Conservation (phyloP, 2,329 filamentous ascomycete genomes). For the Geosmithia flava region DNA sequence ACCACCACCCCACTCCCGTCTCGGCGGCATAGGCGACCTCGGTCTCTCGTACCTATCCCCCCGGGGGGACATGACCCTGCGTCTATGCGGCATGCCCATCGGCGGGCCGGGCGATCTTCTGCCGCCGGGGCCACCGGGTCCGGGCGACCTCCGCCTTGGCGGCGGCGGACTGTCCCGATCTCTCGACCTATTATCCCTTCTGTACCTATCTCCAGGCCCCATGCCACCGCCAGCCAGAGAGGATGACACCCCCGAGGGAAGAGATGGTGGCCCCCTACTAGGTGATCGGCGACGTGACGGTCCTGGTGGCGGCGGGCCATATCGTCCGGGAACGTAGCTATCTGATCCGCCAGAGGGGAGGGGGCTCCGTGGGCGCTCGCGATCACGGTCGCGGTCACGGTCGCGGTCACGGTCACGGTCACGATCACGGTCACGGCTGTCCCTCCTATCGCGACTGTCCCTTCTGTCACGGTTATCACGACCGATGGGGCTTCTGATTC, state of each 20-base stretch:
- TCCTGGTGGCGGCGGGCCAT: conserved; percentile 12
- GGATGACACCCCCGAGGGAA: no score
- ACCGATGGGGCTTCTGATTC: conserved; percentile 4
- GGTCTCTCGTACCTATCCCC: conserved; percentile 19
- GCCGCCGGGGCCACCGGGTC: conserved; percentile 10
- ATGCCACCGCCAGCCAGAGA: neutral
- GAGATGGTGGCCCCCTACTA: conserved; percentile 9
- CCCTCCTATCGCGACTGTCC: no score
- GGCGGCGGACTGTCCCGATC: conserved; percentile 23
- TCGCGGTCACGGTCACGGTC: conserved; percentile 3
- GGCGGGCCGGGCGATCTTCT: neutral
- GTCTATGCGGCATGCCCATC: neutral
- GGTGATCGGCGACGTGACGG: conserved; percentile 23
- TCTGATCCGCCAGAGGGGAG: conserved; percentile 23
- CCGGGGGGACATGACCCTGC: conserved; percentile 4
- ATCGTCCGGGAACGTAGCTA: conserved; percentile 32
- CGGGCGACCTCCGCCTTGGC: conserved; percentile 20
- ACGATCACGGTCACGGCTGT: no score
- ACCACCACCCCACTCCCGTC: neutral
- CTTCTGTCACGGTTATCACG: neutral
- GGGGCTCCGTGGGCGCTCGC: conserved; percentile 21
- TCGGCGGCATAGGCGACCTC: conserved; percentile 17
- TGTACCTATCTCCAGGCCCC: conserved; percentile 23
- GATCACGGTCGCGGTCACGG: conserved; percentile 10
- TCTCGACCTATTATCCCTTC: conserved; percentile 27